These are phyloP conservation scores for Picea glauca DNA, from an alignment of 75 land plant species.

Conservation along the genomic window DNA sequence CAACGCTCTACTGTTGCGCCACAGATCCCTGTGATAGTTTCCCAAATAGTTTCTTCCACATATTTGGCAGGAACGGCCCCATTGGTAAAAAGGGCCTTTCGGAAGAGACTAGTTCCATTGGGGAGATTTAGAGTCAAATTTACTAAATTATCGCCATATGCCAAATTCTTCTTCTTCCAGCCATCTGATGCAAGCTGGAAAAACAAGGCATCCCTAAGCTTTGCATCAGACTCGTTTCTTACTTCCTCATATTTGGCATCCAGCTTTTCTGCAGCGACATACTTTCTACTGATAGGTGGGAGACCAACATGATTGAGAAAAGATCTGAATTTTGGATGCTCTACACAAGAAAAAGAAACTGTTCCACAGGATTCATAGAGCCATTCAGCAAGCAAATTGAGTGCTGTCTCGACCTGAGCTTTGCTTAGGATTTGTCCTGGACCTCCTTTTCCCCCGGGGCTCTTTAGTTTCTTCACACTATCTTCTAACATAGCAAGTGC, in stretches of 20 bases:
- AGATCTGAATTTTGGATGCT: slow-evolving; percentile 84
- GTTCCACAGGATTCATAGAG: slow-evolving; percentile 79
- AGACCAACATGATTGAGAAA: slow-evolving; percentile 76
- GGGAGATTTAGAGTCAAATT: slow-evolving; percentile 69
- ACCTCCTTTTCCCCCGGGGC: slow-evolving; percentile 36
- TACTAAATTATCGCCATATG: slow-evolving; percentile 30
- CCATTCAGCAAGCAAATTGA: slow-evolving; percentile 76
- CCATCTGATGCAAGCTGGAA: slow-evolving; percentile 81
- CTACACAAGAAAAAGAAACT: slow-evolving; percentile 64
- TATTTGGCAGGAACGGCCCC: slow-evolving; percentile 41
- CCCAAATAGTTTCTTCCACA: slow-evolving; percentile 67
- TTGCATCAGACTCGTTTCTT: too few relatives aligned
- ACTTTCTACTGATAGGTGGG: slow-evolving; percentile 48
- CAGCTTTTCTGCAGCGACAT: slow-evolving; percentile 43
- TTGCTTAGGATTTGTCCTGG: slow-evolving; percentile 45
- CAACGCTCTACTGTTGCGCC: slow-evolving; percentile 52
- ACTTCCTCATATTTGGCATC: slow-evolving; percentile 27
- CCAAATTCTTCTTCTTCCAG: slow-evolving; percentile 24
- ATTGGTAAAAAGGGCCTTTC: slow-evolving; percentile 35
- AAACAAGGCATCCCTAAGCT: slow-evolving; percentile 20
- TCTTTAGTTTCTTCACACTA: slow-evolving; percentile 79
- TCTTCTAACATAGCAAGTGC: slow-evolving; percentile 81
- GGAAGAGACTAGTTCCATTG: slow-evolving; percentile 72
- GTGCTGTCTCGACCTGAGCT: slow-evolving; percentile 52
- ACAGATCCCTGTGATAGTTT: slow-evolving; percentile 34